Conservation (phyloP, 1,284 basidiomycete species). For the Grifola frondosa region DNA sequence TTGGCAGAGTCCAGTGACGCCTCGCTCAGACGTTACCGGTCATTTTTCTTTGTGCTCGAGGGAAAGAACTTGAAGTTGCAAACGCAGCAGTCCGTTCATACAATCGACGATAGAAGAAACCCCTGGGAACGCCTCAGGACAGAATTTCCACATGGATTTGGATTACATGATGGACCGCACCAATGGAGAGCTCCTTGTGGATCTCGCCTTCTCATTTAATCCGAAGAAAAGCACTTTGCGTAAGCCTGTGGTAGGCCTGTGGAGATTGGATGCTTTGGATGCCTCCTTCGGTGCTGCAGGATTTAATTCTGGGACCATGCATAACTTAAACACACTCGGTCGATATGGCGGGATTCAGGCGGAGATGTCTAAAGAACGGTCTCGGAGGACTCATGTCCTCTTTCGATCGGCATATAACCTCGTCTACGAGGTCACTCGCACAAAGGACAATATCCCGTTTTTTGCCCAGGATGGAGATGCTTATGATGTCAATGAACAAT, state of each 20-base stretch:
- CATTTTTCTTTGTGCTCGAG: conserved; percentile 2
- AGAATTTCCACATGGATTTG: background rate
- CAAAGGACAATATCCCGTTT: background rate
- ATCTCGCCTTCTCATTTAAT: background rate
- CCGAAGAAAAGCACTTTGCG: no score
- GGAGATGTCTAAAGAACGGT: background rate
- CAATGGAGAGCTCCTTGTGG: background rate
- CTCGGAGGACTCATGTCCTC: background rate
- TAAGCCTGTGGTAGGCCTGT: no score
- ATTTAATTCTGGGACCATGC: no score
- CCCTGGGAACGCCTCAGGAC: background rate
- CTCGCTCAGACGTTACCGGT: background rate
- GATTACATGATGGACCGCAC: conserved; percentile 1
- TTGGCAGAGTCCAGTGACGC: no score
- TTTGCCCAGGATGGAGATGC: conserved; percentile 1
- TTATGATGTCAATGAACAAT: background rate
- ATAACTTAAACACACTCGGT: no score
- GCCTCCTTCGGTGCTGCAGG: no score
- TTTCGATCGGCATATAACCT: conserved; percentile 3
- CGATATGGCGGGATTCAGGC: no score
- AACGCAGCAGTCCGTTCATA: background rate
- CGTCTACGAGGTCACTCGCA: background rate
- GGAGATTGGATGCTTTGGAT: no score
- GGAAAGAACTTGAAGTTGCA: conserved; percentile 3
- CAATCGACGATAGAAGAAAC: background rate